Base-by-base conservation (phyloP, 2,329 filamentous ascomycete species). In the Aureobasidium sp. region DNA sequence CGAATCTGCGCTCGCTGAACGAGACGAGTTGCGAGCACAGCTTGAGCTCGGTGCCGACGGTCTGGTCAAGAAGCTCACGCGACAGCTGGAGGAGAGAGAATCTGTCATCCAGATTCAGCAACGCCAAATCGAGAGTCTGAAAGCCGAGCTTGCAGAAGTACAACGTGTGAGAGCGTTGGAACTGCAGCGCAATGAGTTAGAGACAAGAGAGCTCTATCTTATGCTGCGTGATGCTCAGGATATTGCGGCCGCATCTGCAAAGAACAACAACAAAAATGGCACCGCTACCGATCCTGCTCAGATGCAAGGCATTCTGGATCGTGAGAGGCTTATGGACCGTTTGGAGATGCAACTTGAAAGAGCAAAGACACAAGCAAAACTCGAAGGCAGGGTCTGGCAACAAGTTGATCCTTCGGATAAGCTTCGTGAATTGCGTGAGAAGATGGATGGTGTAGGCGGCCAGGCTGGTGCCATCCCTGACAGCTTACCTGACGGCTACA, bases 141-240 rank as follows among this genome's bases (percentile, higher is more conserved):
- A 95, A 70, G 86, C 88, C 8, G 93, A 98, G 66, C 75, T 97
- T 56, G 87, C 89, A 19, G 90, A 89, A 62, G 73, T 95, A 53
- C 90, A 95, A 68, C 83, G 88, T 12, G 74, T 96, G 58, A 81
- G 91, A 56, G 86, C 88, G 16, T 90, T 94, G 68, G 91, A 97
- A 67, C 79, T 94, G 30, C 93, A 97, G 70, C 81, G 93, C 49
- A 95, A 95, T 64, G 93, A 98, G 71, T 75, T 98, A 25, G 93
- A 98, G 71, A 97, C 91, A 2, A 80, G 93, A 72, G 93, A 98
- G 70, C 74, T 98, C 19, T 98, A 97, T 69, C 85, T 98, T 54
- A 98, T 98, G 93, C 84, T 98, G 59, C 84, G 91, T 57, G 93
- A 98, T 70, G 91, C 93, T 32, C 91, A 97, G 70, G 91, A 98